A percentile compares a stretch with the other conserved stretches of the same genome.
phyloP scores from a whole-genome alignment of 441 rosid species.

The Theobroma grandiflorum region DNA sequence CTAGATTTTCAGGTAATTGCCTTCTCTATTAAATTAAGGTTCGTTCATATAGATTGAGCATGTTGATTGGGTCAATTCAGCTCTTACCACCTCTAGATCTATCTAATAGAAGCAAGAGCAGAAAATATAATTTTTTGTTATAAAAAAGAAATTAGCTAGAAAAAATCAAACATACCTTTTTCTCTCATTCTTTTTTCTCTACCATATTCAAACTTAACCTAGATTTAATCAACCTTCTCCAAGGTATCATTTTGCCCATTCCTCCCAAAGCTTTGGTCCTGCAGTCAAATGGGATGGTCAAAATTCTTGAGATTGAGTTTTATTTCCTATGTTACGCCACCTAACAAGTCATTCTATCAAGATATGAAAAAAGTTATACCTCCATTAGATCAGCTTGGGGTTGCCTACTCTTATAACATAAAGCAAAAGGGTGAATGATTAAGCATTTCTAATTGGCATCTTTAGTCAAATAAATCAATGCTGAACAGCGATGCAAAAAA shows the following conservation, averaged over 20 bases:
- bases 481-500: background rate
- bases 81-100: background rate
- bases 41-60: background rate
- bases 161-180: conserved; percentile 58
- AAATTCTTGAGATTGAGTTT: background rate
- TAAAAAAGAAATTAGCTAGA: conserved; percentile 12
- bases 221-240: conserved; percentile 73
- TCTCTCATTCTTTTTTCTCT: conserved; percentile 89
- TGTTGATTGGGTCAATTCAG: background rate
- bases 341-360: background rate
- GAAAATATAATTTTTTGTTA: background rate
- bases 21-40: background rate
- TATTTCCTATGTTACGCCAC: background rate
- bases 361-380: conserved; percentile 52
- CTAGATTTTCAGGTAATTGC: background rate
- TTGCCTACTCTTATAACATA: conserved; percentile 64
- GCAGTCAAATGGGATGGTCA: conserved; percentile 31
- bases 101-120: background rate
- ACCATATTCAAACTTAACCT: conserved; percentile 89
- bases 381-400: conserved; percentile 53
- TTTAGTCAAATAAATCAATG: background rate
- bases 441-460: conserved; percentile 13
- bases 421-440: conserved; percentile 22
- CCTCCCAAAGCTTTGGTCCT: conserved; percentile 67
- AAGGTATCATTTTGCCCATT: conserved; percentile 59